Percentiles rank a stretch among this genome's conserved stretches.
Evolutionary conservation across 129 eudicot species (phyloP).

Genomic region (Scalesia atractyloides): DNA sequence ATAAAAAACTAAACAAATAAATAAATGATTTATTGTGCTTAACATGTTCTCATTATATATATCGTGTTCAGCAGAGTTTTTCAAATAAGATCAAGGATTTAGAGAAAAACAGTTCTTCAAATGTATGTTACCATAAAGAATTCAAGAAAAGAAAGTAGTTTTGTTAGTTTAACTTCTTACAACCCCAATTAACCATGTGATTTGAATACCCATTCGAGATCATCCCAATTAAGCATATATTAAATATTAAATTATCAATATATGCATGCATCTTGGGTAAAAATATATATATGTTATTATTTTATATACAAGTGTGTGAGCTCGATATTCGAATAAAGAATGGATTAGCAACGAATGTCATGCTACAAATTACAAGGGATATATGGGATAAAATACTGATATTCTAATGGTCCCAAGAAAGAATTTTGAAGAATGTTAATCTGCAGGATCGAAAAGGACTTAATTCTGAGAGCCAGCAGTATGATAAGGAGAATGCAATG

Average conservation of each 20-base stretch:
- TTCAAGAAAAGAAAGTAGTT: background rate
- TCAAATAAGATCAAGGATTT: background rate
- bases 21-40: too few species aligned
- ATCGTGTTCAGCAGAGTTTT: too few species aligned
- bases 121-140: background rate
- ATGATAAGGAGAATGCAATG: slow-evolving; percentile 40
- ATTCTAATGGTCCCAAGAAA: slow-evolving; percentile 40
- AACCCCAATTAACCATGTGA: slow-evolving; percentile 2
- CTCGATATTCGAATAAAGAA: slow-evolving; percentile 23
- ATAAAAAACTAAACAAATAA: too few species aligned
- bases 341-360: slow-evolving; percentile 29
- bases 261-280: background rate
- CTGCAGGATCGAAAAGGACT: slow-evolving; percentile 39
- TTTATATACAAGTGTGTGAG: slow-evolving; percentile 15
- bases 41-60: too few species aligned
- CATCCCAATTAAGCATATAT: slow-evolving; percentile 16
- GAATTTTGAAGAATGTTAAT: slow-evolving; percentile 37
- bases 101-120: background rate
- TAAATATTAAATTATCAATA: too few species aligned
- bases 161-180: background rate
- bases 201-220: slow-evolving; percentile 8
- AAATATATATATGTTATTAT: background rate
- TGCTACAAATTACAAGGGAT: slow-evolving; percentile 49
- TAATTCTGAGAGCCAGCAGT: slow-evolving; percentile 36
- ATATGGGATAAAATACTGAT: slow-evolving; percentile 21